Evolutionary conservation across 768 basidiomycete genomes (phyloP).

Genomic region (Trametes sanguinea): DNA sequence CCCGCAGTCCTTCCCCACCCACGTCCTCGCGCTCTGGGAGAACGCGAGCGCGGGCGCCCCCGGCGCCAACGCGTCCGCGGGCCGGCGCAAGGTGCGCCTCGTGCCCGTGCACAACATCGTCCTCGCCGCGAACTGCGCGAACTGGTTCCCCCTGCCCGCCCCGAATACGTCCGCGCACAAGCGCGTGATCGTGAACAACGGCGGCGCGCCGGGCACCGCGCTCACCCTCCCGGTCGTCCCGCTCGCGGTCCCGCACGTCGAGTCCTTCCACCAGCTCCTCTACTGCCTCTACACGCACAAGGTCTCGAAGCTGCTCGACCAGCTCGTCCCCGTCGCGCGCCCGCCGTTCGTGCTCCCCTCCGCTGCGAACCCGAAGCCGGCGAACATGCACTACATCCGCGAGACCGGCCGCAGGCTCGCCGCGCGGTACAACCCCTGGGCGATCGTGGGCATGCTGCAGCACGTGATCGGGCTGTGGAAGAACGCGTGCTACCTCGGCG

Average conservation of each 20-base stretch:
- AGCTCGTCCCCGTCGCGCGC: conserved; percentile 59
- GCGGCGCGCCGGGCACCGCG: conserved; percentile 25
- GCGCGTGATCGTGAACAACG: conserved; percentile 3
- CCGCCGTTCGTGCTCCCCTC: conserved; percentile 22
- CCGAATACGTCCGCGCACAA: conserved; percentile 18
- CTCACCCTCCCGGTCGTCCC: conserved; percentile 63
- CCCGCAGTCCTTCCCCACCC: conserved; percentile 38
- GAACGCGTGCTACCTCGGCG: conserved; percentile 69
- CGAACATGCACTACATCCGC: conserved; percentile 26
- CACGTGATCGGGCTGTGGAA: conserved; percentile 69
- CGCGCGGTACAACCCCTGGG: conserved; percentile 35
- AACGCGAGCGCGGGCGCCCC: conserved; percentile 41
- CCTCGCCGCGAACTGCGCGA: conserved; percentile 60
- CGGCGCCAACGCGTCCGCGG: conserved; percentile 5
- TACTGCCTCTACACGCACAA: conserved; percentile 71
- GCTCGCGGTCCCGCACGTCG: conserved; percentile 68
- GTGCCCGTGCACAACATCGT: conserved; percentile 66
- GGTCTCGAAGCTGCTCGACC: conserved; percentile 54
- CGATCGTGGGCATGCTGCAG: conserved; percentile 50
- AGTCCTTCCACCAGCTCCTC: conserved; percentile 66
- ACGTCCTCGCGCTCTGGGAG: conserved; percentile 50
- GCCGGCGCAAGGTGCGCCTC: conserved; percentile 44
- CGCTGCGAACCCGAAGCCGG: conserved; percentile 23
- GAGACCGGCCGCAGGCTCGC: conserved; percentile 29
- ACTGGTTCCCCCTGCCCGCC: conserved; percentile 52